A percentile compares a stretch with the other conserved stretches of the same genome.
Evolutionary conservation across 441 rosid genomes (phyloP).

Genomic region (Manihot esculenta): DNA sequence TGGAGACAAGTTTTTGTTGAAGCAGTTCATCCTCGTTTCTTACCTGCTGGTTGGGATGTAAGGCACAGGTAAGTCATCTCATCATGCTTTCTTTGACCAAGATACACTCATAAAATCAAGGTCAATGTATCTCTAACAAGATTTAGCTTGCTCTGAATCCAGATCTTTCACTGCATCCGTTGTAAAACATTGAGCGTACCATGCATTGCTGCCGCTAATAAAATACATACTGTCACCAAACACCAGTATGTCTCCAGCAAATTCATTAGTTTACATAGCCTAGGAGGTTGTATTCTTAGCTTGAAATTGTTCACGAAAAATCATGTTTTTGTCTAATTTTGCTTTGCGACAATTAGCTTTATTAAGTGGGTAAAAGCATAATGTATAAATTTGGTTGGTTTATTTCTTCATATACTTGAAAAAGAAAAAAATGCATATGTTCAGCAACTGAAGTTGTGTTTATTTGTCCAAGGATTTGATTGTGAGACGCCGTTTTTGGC

Average conservation of each 20-base stretch:
- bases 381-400: not conserved
- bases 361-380: too few species aligned
- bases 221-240: not conserved
- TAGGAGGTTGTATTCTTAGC: not conserved
- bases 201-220: too few species aligned
- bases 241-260: too few species aligned
- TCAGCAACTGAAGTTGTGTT: conserved; percentile 24
- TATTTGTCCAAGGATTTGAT: conserved; percentile 50
- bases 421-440: not conserved
- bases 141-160: not conserved
- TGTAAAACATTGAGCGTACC: too few species aligned
- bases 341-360: too few species aligned
- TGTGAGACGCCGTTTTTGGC: conserved; percentile 42
- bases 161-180: too few species aligned
- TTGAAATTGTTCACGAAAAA: not conserved
- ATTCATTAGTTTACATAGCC: too few species aligned
- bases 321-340: not conserved
- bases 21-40: conserved; percentile 71
- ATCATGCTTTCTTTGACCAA: not conserved
- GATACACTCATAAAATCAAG: not conserved
- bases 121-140: not conserved
- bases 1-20: conserved; percentile 95
- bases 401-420: not conserved
- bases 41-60: conserved; percentile 90
- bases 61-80: conserved; percentile 56